Evolutionary conservation across 208 protist species (phyloP).

Genomic region (Hexamita inflata): DNA sequence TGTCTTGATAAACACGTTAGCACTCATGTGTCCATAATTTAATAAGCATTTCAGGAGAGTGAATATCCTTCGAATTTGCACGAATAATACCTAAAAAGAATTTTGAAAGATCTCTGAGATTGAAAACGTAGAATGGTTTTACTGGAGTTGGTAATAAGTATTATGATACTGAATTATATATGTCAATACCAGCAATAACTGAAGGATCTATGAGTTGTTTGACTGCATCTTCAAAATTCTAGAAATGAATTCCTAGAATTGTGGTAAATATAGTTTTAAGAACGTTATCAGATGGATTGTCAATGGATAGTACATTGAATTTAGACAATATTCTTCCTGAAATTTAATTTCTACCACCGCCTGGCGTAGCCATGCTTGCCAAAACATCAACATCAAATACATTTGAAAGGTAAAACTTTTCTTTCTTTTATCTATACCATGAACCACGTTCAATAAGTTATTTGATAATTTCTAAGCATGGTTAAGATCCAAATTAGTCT

Average conservation of each 20-base stretch:
- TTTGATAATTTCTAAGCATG: conserved; percentile 80
- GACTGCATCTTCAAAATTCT: conserved; percentile 65
- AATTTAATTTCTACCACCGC: conserved; percentile 76
- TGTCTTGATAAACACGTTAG: conserved; percentile 80
- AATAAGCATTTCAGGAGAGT: conserved; percentile 53
- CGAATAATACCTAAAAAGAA: conserved; percentile 80
- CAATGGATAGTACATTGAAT: conserved; percentile 76
- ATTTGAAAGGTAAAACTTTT: conserved; percentile 66
- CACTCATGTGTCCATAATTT: conserved; percentile 87
- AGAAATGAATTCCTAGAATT: conserved; percentile 72
- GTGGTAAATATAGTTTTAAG: conserved; percentile 84
- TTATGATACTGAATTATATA: conserved; percentile 68
- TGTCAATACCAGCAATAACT: conserved; percentile 73
- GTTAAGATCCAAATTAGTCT: conserved; percentile 64
- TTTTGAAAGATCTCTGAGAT: conserved; percentile 78
- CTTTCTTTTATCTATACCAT: conserved; percentile 74
- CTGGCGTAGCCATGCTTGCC: conserved; percentile 72
- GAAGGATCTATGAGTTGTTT: conserved; percentile 66
- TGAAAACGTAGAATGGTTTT: conserved; percentile 96
- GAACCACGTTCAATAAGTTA: conserved; percentile 86
- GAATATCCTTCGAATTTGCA: conserved; percentile 48
- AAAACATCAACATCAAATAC: conserved; percentile 85
- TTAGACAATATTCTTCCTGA: conserved; percentile 70
- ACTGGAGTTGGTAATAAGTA: conserved; percentile 83
- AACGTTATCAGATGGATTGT: conserved; percentile 69